Evolutionary conservation across 1,139 yeast species (phyloP), one percentile per base, ranked within the genome.

Genomic region (Geotrichum europaeum): DNA sequence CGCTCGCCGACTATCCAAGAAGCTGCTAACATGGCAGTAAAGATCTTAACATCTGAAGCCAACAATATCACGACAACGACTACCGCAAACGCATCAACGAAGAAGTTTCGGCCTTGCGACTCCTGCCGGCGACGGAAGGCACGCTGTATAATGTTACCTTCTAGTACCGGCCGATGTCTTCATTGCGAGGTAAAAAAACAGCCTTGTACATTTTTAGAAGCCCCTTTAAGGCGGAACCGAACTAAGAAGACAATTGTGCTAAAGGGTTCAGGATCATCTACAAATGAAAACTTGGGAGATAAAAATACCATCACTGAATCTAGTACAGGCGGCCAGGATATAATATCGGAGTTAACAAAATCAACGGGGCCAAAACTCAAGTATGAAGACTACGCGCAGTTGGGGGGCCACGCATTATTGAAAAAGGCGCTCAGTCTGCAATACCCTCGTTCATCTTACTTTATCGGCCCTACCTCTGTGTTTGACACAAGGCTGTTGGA

Each of bases 391-490:
- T 76, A 76, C 61, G 68, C 77, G 1, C 63, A 68, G n/a, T 60
- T 76, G 9, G 71, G 75, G 2, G 78, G 78, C 9, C 72, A 73
- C 40, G 72, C 77, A 0, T 64, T 76, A 25, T 69, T 76, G 28
- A 76, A 76, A 60, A 74, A 73, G 57, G 74, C 79, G 1, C 67
- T 76, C 40, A 70, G 76, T 9, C 63, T 76, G 13, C 79, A 76
- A 62, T 72, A 72, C 60, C 77, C 78, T 3, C 68, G 76, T 20
- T 75, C 76, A n/a, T 72, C 78, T 12, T 71, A 73, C 47, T 70
- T 68, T 47, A 68, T 76, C 10, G 78, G 78, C 5, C 70, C 73
- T 24, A 70, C 76, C 7, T 75, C 77, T 9, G 67, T 74, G 1
- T 69, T 70, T 58, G 79, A 76, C 59, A 65, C 68, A 52, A 64